Evolutionary conservation across 805 yeast species (phyloP).

Genomic region (Candida hungchunana): DNA sequence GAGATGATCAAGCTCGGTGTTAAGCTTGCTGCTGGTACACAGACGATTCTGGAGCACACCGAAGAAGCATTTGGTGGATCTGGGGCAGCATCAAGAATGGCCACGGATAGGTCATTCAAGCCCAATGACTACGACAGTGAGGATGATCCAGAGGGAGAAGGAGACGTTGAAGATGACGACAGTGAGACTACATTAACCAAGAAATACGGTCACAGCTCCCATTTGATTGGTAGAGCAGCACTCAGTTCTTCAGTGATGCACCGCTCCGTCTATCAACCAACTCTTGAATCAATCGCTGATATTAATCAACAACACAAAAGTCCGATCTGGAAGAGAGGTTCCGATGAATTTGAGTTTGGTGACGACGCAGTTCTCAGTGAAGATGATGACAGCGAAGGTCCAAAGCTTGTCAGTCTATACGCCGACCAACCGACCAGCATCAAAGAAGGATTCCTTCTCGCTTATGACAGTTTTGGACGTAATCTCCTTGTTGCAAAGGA

Average conservation of each 20-base stretch:
- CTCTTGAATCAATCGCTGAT: conserved; percentile 25
- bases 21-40: conserved; percentile 84
- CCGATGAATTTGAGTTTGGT: conserved; percentile 3
- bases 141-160: too few relatives aligned
- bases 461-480: conserved; percentile 65
- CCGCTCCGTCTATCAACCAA: conserved; percentile 25
- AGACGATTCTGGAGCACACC: conserved; percentile 69
- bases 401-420: conserved; percentile 59
- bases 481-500: conserved; percentile 64
- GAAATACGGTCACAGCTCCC: conserved; percentile 23
- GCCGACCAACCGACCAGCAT: conserved; percentile 78
- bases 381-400: conserved; percentile 26
- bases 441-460: conserved; percentile 69
- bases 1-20: conserved; percentile 81
- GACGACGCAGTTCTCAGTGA: conserved; percentile 22
- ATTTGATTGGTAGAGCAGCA: conserved; percentile 25
- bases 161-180: conserved; percentile 26
- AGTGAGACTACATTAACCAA: conserved; percentile 16
- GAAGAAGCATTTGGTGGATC: conserved; percentile 77
- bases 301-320: conserved; percentile 10
- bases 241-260: conserved; percentile 13
- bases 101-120: conserved; percentile 7
- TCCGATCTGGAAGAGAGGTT: neutral
- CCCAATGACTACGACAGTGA: conserved; percentile 14
- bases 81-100: conserved; percentile 49